Evolutionary conservation across 176 grass and related monocot species (phyloP).

Genomic region (Carex littledalei): DNA sequence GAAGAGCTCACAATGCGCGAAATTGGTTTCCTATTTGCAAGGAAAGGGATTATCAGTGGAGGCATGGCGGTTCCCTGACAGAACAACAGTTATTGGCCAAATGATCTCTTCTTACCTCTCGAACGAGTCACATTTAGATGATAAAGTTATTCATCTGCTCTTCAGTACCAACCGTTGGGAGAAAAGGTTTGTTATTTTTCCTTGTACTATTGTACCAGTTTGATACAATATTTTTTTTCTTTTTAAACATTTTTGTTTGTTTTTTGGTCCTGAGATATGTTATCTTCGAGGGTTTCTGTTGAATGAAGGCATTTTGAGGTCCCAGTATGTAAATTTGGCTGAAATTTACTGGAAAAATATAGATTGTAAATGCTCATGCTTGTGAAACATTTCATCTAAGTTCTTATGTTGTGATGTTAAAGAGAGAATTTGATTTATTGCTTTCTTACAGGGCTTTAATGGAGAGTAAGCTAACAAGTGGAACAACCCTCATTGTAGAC

Average conservation of each 20-base stretch:
- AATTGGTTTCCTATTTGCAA: slow-evolving; percentile 54
- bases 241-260: not conserved
- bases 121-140: slow-evolving; percentile 81
- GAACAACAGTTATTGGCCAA: slow-evolving; percentile 56
- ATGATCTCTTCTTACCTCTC: slow-evolving; percentile 76
- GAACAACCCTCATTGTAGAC: slow-evolving; percentile 49
- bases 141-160: slow-evolving; percentile 71
- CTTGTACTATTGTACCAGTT: not conserved
- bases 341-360: not conserved
- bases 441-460: slow-evolving; percentile 48
- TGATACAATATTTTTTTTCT: not conserved
- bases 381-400: not conserved
- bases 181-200: slow-evolving; percentile 45
- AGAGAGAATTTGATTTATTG: not conserved
- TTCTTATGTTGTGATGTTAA: not conserved
- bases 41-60: slow-evolving; percentile 42
- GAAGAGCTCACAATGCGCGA: slow-evolving; percentile 70
- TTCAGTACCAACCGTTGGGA: slow-evolving; percentile 95
- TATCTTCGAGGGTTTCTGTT: not conserved
- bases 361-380: too few relatives aligned
- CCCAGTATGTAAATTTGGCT: not conserved
- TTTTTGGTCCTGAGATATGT: not conserved
- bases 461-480: slow-evolving; percentile 74
- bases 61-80: slow-evolving; percentile 75
- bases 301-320: not conserved